Base-by-base conservation (phyloP, 805 yeast species). In the Ogataea pini region DNA sequence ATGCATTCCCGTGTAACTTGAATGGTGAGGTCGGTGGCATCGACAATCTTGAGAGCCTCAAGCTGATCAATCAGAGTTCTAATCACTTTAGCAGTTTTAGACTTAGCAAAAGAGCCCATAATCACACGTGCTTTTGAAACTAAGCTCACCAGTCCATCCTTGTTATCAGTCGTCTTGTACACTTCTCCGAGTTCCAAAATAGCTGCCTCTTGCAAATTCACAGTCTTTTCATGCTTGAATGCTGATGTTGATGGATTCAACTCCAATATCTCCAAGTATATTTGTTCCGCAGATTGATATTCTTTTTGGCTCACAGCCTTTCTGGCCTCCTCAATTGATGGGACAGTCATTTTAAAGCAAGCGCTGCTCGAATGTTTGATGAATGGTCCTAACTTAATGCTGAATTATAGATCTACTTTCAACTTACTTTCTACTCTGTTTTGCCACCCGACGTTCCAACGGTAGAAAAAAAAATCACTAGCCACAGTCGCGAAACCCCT, bases 1-100 rank as follows among this genome's bases (percentile, higher is more conserved):
- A 92, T 87, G 60, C 89, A 81, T 45, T 87, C 89, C 57, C 82
- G 77, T 49, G 92, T 84, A 14, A 89, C 82, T 39, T 72, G 67
- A 50, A 90, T 85, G 60, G 91, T 95, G 28, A 80, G 70, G 55
- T 86, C 90, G 41, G 83, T 67, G 3, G 85, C 77, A 54, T 75
- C 73, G 1, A 48, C 47, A 10, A 51, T 49, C 34, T 82, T 85
- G 55, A 83, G 78, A 19, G 65, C 63, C 50, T 88, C 91, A 60
- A 88, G 81, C 52, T 80, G 72, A 61, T 92, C 98, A 58, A 94
- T 83, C 62, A 94, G 75, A 34, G 81, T 76, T 60, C 85, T 85
- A 57, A 92, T 84, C 47, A 92, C 86, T 67, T 92, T 94, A 17
- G 98, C 96, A 7, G 96, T 86, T 68, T 94, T 94, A 13, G 97